Percentiles rank a stretch among this genome's conserved stretches.
Evolutionary conservation across 2,329 filamentous ascomycete species (phyloP).

Genomic region (Aspergillus latus): DNA sequence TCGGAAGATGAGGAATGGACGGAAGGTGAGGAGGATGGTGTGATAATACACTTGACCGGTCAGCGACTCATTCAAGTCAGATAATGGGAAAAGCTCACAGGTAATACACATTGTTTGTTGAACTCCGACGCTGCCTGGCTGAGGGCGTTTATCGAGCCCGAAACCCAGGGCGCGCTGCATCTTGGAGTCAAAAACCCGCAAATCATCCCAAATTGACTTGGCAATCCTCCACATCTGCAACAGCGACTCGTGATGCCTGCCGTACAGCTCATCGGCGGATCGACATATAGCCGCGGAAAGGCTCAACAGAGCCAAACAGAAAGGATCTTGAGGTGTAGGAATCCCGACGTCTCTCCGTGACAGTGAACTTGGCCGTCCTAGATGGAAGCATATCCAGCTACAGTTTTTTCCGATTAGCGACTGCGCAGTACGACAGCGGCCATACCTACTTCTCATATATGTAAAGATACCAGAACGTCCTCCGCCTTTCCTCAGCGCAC

Average conservation of each 20-base stretch:
- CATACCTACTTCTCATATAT: slow-evolving; percentile 45
- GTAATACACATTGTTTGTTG: slow-evolving; percentile 44
- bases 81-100: slow-evolving; percentile 28
- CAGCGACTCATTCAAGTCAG: background rate
- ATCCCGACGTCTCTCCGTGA: slow-evolving; percentile 40
- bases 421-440: too few species aligned
- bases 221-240: slow-evolving; percentile 40
- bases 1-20: slow-evolving; percentile 48
- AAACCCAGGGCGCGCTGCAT: slow-evolving; percentile 33
- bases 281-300: slow-evolving; percentile 44
- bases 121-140: slow-evolving; percentile 42
- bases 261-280: slow-evolving; percentile 45
- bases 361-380: slow-evolving; percentile 45
- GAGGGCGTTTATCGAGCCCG: slow-evolving; percentile 37
- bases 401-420: background rate
- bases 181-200: slow-evolving; percentile 28
- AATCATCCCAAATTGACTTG: slow-evolving; percentile 33
- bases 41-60: slow-evolving; percentile 43
- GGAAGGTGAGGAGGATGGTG: slow-evolving; percentile 45
- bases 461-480: slow-evolving; percentile 44
- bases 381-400: slow-evolving; percentile 48
- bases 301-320: slow-evolving; percentile 38
- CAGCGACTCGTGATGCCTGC: slow-evolving; percentile 41
- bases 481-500: slow-evolving; percentile 38
- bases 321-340: slow-evolving; percentile 41